phyloP scores from a whole-genome alignment of 495 filamentous ascomycete species.

The Pseudotulostoma volvatum region DNA sequence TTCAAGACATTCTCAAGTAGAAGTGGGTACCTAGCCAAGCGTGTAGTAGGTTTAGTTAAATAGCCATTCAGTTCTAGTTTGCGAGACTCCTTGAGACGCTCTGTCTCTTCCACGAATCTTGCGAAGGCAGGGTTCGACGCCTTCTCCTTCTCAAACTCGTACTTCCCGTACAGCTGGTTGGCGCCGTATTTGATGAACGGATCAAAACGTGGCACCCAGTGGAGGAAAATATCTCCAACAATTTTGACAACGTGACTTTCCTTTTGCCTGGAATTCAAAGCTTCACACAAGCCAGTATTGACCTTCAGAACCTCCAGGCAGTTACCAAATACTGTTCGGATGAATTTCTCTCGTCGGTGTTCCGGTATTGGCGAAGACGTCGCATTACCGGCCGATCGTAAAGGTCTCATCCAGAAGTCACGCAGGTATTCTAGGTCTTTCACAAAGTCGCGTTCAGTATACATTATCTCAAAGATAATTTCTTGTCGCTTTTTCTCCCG shows the following conservation, averaged over 20 bases:
- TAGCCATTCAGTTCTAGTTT: constrained; percentile 98
- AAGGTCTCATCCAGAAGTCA: constrained; percentile 96
- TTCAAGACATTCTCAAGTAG: constrained; percentile 85
- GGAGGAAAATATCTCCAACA: constrained; percentile 86
- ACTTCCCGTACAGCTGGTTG: constrained; percentile 91
- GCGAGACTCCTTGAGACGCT: constrained; percentile 85
- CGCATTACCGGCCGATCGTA: constrained; percentile 48
- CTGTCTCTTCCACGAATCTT: constrained; percentile 92
- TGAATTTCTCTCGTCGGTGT: constrained; percentile 72
- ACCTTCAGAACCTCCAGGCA: constrained; percentile 87
- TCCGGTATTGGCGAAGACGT: constrained; percentile 76
- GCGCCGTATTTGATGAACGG: constrained; percentile 96
- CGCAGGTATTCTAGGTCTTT: constrained; percentile 96
- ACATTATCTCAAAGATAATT: constrained; percentile 95
- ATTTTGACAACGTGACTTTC: constrained; percentile 74
- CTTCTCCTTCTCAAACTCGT: constrained; percentile 95
- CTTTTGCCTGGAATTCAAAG: constrained; percentile 78
- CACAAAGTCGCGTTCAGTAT: constrained; percentile 97
- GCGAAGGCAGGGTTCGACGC: constrained; percentile 69
- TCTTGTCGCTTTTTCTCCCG: constrained; percentile 95
- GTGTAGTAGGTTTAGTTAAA: constrained; percentile 91
- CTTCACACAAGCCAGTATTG: constrained; percentile 72
- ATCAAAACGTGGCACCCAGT: constrained; percentile 79
- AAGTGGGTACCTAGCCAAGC: constrained; percentile 87
- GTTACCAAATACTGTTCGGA: constrained; percentile 89